Percentiles rank a stretch among this genome's conserved stretches.
phyloP scores from a whole-genome alignment of 495 filamentous ascomycete genomes.

The Penicillium fimorum region DNA sequence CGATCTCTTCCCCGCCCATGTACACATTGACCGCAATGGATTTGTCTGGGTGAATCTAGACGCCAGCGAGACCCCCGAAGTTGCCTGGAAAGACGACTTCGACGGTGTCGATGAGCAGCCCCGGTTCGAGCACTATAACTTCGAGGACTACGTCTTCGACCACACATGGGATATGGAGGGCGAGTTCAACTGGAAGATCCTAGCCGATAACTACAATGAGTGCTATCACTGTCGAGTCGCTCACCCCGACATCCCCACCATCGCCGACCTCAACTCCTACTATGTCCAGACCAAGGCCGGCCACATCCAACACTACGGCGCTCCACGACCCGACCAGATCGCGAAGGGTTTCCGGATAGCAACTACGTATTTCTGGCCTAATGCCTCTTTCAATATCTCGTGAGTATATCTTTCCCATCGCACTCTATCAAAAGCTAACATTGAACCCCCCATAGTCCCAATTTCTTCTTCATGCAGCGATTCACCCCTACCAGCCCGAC shows the following conservation, averaged over 20 bases:
- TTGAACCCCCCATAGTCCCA: slow-evolving; percentile 24
- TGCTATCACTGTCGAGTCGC: slow-evolving; percentile 53
- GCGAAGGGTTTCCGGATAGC: slow-evolving; percentile 35
- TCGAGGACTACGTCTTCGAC: slow-evolving; percentile 46
- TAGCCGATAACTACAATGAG: slow-evolving; percentile 53
- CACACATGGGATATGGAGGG: slow-evolving; percentile 49
- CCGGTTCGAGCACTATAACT: slow-evolving; percentile 43
- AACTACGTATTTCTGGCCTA: slow-evolving; percentile 46
- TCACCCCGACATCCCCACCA: slow-evolving; percentile 44
- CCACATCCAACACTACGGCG: slow-evolving; percentile 44
- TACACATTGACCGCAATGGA: slow-evolving; percentile 45
- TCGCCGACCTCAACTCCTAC: slow-evolving; percentile 44
- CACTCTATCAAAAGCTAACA: slow-evolving; percentile 9
- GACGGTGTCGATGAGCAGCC: slow-evolving; percentile 40
- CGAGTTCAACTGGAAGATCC: slow-evolving; percentile 51
- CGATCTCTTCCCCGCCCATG: slow-evolving; percentile 37
- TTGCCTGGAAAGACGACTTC: slow-evolving; percentile 44
- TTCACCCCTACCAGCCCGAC: slow-evolving; percentile 41
- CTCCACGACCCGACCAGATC: slow-evolving; percentile 36
- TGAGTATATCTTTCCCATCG: slow-evolving; percentile 19
- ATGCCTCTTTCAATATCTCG: slow-evolving; percentile 44
- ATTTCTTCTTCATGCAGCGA: slow-evolving; percentile 51
- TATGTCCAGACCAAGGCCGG: slow-evolving; percentile 39
- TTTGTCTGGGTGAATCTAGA: slow-evolving; percentile 53
- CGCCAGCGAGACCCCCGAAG: slow-evolving; percentile 29